Base-by-base conservation (phyloP, 2,329 filamentous ascomycete species). In the Malbranchea zuffiana region DNA sequence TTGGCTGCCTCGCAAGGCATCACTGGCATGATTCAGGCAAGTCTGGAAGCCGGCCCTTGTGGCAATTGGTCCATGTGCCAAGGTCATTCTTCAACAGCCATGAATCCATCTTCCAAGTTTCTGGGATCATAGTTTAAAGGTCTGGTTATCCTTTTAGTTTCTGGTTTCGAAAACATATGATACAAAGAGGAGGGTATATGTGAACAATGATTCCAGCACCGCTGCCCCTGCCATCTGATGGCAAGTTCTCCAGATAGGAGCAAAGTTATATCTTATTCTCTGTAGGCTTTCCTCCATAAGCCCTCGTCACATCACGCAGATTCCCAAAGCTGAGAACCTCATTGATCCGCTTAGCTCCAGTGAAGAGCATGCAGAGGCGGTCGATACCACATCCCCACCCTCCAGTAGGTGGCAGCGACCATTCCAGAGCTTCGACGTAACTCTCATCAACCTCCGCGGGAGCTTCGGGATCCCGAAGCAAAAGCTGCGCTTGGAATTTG, bases 331-430 rank as follows among this genome's bases (percentile, higher is more conserved):
- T 77, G 51, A 96, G 63, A 12, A 88, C 85, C 60, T 96, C 87
- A 25, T 74, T 75, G 51, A 98, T 95, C 48, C 81, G 74, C 55
- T 74, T 74, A 23, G 76, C 70, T 0, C 83, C 86, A 1, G 80
- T 75, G 51, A 96, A 83, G 32, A 95, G 63, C 90, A 98, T 98
- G 24, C 85, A 80, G 35, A 98, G 66, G 36, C 90, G 70, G 61
- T 98, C 90, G 27, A 98, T 67, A 1, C 90, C 90, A 50, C 86
- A 92, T 1, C 90, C 90, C 90, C 90, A 98, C 3, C 90, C 90
- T 0, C 88, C 90, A 0, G 90, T 98, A 0, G 90, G 85, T n/a
- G 90, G 90, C 42, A 98, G 64, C 0, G 85, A 90, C 63, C 83
- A 85, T 56, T 93, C 84, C 34, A 98, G 61, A 3, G 83, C 84